Conservation (phyloP, 306 rosid genomes). For the Glycine tomentella region DNA sequence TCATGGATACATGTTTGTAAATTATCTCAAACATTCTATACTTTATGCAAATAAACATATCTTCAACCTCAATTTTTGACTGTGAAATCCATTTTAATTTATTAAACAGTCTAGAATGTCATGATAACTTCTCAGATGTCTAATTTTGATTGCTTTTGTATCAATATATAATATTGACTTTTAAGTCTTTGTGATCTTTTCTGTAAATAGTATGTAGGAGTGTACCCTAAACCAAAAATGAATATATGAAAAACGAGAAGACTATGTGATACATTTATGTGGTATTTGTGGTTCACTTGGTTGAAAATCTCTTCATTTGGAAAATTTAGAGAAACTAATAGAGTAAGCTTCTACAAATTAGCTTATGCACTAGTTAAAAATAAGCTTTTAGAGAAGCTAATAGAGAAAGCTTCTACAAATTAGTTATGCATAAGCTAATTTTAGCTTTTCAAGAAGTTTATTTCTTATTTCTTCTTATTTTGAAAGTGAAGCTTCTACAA, state of each 20-base stretch:
- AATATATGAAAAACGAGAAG: constrained; percentile 2
- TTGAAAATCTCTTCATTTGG: constrained; percentile 24
- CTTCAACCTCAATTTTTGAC: not conserved
- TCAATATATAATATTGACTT: not conserved
- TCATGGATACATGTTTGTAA: constrained; percentile 20
- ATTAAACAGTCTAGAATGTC: not conserved
- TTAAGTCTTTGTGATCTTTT: constrained; percentile 14
- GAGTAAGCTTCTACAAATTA: too few relatives aligned
- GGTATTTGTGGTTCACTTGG: constrained; percentile 10
- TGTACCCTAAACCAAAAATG: not conserved
- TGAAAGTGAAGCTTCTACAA: not conserved
- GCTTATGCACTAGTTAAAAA: too few relatives aligned
- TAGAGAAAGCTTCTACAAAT: too few relatives aligned
- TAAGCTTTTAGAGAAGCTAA: too few relatives aligned
- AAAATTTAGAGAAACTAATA: not conserved
- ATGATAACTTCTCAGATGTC: not conserved
- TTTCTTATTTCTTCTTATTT: too few relatives aligned
- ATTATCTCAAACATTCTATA: not conserved
- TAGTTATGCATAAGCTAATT: too few relatives aligned
- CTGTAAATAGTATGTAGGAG: not conserved
- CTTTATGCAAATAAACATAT: not conserved
- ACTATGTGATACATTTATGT: not conserved
- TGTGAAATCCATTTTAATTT: not conserved
- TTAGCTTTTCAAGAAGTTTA: too few relatives aligned
- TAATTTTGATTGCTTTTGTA: constrained; percentile 1